These are phyloP conservation scores for Colletotrichum eremochloae DNA, from an alignment of 2,329 filamentous ascomycete species.

Conservation along the genomic window DNA sequence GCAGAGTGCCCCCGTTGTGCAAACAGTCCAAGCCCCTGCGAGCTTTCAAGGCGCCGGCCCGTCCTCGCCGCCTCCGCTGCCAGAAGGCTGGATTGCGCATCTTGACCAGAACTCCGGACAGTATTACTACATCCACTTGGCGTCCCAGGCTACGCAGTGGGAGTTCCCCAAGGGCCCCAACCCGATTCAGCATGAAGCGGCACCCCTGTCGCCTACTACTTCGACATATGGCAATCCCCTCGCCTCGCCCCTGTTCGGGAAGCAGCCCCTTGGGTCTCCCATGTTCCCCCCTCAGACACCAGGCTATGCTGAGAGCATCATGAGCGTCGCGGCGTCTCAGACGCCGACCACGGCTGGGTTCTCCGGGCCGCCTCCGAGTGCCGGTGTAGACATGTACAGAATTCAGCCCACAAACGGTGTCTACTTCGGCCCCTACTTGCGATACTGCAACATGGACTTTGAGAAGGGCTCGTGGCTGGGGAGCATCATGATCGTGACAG, in stretches of 20 bases:
- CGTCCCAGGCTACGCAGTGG: constrained; percentile 97
- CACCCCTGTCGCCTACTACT: constrained; percentile 85
- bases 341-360: constrained; percentile 86
- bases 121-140: constrained; percentile 98
- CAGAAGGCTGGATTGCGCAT: constrained; percentile 98
- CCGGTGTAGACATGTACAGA: constrained; percentile 94
- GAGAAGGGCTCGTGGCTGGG: constrained; percentile 92
- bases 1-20: constrained; percentile 24
- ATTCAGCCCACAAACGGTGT: constrained; percentile 94
- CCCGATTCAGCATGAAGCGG: constrained; percentile 84
- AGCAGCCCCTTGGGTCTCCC: constrained; percentile 81
- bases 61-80: constrained; percentile 89
- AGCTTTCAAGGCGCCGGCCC: constrained; percentile 67
- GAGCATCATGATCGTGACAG: constrained; percentile 93
- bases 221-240: constrained; percentile 83
- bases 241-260: constrained; percentile 75
- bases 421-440: constrained; percentile 95
- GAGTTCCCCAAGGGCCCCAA: constrained; percentile 98
- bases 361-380: constrained; percentile 86
- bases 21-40: constrained; percentile 56
- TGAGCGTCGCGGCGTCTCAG: constrained; percentile 81
- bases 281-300: constrained; percentile 87
- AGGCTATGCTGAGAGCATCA: constrained; percentile 86
- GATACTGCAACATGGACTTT: constrained; percentile 97
- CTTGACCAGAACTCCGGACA: constrained; percentile 95